Evolutionary conservation across 129 eudicot genomes (phyloP), one percentile per base, ranked within the genome.

Genomic region (Escallonia herrerae): DNA sequence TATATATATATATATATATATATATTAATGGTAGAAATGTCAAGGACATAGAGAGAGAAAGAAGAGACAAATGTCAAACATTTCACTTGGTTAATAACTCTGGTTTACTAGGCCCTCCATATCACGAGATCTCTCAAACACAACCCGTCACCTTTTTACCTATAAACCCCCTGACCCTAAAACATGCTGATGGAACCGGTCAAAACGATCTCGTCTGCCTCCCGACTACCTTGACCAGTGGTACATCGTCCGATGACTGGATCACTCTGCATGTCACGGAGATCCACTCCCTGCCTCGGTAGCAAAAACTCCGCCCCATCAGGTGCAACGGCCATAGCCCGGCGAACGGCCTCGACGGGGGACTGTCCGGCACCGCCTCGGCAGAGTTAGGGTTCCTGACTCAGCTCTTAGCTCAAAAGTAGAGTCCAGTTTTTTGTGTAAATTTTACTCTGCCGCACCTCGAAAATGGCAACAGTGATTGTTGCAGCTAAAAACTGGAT

Each of bases 231-330:
- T 69, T 58, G 8, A 57, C 63, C 44, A 7, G 55, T 43, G 62
- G 43, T 45, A 11, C 58, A 52, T 37, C 43, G 53, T 37, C 70
- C 66, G 73, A 71, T 22, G 70, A 60, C 43, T 77, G 60, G n/a
- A 44, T 63, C 49, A 72, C 77, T 44, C 37, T 39, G 43, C 77
- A 51, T 13, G 45, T 41, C 62, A 62, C 73, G 13, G 57, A 15
- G 55, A 52, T 33, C 40, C 71, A 43, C 50, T 62, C 60, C 8
- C 82, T 56, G 33, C 74, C 66, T 12, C 81, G 79, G 44, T 82
- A 77, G n/a, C 89, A 83, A 72, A 83, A 83, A 61, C 85, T 83
- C 75, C 85, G 89, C 5, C 89, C 89, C 2, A 76, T 83, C 40
- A 58, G 89, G 57, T 68, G 65, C 79, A 62, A 71, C 71, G 72